Base-by-base conservation (phyloP, 129 eudicot species). In the Arctium lappa region DNA sequence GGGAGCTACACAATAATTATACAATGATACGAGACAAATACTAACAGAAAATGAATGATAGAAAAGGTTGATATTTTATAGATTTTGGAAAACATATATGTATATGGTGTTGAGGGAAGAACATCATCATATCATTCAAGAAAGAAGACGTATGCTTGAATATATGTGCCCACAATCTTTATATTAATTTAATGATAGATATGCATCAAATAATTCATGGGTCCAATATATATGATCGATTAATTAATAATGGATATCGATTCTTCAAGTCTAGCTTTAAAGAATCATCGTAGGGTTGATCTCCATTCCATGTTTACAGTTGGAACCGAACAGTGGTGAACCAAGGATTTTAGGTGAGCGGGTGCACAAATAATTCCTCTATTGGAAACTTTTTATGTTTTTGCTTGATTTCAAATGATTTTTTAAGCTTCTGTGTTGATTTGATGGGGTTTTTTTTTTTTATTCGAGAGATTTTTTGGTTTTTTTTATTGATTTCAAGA, bases 91-190 rank as follows among this genome's bases (percentile, higher is more conserved):
- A 46, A 46, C 4, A 46, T 53, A 12, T 53, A 12, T 53, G 1
- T 53, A 1, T 33, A 8, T 72, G 83, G 77, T 33, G 9, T 36
- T 56, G 44, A 76, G 69, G 63, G 65, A 77, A 50, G 73, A 56
- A 77, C 65, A 77, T 70, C 70, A 82, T 75, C 86, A 83, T 75
- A 30, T 69, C 22, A 36, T 22, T 44, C 42, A 77, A 75, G 50
- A 22, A 36, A 33, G 46, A 69, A 22, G 60, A 76, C 13, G 50
- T 70, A 69, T 31, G 29, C 36, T 53, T 65, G 27, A 62, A 62
- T 60, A 33, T 18, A 6, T 48, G 73, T 76, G 78, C 78, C 82
- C 82, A 83, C 86, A 75, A 71, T 69, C 82, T 36, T 69, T 70
- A 29, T 69, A 33, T 29, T 70, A 33, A 48, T 46, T 15, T 44